Evolutionary conservation across 208 protist species (phyloP).

Genomic region (Crithidia fasciculata): DNA sequence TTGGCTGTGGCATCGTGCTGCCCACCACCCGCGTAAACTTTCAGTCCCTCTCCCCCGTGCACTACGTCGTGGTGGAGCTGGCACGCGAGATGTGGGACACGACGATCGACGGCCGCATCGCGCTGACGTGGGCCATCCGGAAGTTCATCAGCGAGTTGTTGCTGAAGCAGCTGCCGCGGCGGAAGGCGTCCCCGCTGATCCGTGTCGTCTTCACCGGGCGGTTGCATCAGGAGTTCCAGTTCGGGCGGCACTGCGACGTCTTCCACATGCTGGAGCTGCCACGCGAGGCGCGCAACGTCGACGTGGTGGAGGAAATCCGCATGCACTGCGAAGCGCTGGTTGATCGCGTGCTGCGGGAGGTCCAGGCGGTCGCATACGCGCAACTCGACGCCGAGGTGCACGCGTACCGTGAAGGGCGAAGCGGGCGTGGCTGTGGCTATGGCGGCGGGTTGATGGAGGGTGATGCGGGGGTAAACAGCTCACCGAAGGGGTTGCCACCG

Average conservation of each 20-base stretch:
- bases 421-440: not conserved
- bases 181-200: conserved; percentile 71
- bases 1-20: conserved; percentile 77
- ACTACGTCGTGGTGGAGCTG: conserved; percentile 84
- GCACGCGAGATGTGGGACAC: conserved; percentile 85
- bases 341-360: conserved; percentile 53
- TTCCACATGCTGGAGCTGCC: conserved; percentile 75
- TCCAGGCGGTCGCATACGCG: conserved; percentile 30
- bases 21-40: conserved; percentile 77
- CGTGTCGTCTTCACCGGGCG: conserved; percentile 77
- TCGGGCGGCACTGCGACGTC: conserved; percentile 61
- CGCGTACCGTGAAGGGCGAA: conserved; percentile 23
- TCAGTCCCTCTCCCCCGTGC: conserved; percentile 72
- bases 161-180: conserved; percentile 63
- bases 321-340: conserved; percentile 79
- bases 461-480: conserved; percentile 2
- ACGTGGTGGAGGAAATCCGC: conserved; percentile 64
- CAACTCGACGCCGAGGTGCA: conserved; percentile 28
- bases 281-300: conserved; percentile 43
- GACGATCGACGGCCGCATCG: conserved; percentile 77
- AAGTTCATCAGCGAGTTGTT: conserved; percentile 81
- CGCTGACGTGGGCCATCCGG: conserved; percentile 71
- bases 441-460: conserved; percentile 1
- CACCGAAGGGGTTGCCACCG: not conserved
- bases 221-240: conserved; percentile 52